Percentiles rank a stretch among this genome's conserved stretches.
Conservation (phyloP, 306 rosid species). For the Psophocarpus tetragonolobus region DNA sequence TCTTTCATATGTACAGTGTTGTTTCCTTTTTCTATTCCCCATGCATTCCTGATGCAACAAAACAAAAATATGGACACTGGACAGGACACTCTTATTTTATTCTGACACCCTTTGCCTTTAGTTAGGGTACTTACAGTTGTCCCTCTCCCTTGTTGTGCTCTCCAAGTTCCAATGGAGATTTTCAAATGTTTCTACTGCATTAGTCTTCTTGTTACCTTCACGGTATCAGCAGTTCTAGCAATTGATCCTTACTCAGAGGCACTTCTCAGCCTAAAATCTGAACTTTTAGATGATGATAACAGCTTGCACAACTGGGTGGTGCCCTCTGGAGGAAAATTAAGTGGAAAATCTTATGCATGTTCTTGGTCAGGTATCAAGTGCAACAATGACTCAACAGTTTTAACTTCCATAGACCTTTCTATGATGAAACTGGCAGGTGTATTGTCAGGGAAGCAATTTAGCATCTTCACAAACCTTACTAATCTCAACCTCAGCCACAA, state of each 20-base stretch:
- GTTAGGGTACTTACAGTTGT: conserved; percentile 46
- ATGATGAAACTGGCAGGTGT: conserved; percentile 64
- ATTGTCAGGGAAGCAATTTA: conserved; percentile 66
- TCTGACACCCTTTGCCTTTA: conserved; percentile 49
- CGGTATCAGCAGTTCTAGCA: conserved; percentile 50
- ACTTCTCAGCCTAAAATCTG: conserved; percentile 78
- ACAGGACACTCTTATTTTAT: conserved; percentile 10
- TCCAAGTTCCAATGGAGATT: conserved; percentile 77
- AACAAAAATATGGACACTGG: conserved; percentile 37
- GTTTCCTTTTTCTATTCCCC: conserved; percentile 77
- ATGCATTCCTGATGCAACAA: conserved; percentile 62
- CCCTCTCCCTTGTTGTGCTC: conserved; percentile 40
- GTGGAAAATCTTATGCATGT: conserved; percentile 62
- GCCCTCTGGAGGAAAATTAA: conserved; percentile 44
- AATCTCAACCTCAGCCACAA: conserved; percentile 78
- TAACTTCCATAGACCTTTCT: conserved; percentile 74
- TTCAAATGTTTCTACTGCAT: conserved; percentile 44
- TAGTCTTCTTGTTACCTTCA: conserved; percentile 46
- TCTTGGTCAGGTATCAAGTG: conserved; percentile 90
- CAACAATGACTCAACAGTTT: conserved; percentile 50
- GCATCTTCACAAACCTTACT: conserved; percentile 57
- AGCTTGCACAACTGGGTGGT: conserved; percentile 71
- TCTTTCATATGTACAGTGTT: conserved; percentile 29
- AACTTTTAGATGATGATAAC: conserved; percentile 52
- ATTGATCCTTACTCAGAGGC: conserved; percentile 70